A percentile compares a stretch with the other conserved stretches of the same genome.
Conservation (phyloP, 192 early-diverging fungal genomes). For the Powellomyces hirtus region DNA sequence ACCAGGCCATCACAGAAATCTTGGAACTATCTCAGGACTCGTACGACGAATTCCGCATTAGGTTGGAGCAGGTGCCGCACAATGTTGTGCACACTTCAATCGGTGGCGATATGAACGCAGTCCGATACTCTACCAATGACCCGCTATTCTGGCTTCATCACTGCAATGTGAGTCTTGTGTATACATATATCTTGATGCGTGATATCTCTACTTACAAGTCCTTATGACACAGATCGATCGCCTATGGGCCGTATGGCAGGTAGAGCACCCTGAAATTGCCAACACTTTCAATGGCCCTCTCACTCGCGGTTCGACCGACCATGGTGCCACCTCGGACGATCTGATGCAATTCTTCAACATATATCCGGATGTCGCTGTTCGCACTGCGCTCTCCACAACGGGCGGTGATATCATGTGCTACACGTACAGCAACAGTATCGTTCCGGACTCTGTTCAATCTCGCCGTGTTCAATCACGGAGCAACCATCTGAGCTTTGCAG, state of each 20-base stretch:
- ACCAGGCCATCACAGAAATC: neutral
- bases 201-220: too few relatives aligned
- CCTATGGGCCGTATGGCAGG: slow-evolving; percentile 38
- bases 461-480: neutral
- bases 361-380: slow-evolving; percentile 20
- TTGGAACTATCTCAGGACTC: neutral
- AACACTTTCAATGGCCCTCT: slow-evolving; percentile 15
- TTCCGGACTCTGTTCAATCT: neutral
- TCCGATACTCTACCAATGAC: slow-evolving; percentile 28
- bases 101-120: slow-evolving; percentile 31
- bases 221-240: slow-evolving; percentile 42
- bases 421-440: slow-evolving; percentile 19
- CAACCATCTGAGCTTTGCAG: neutral
- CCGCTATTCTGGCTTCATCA: slow-evolving; percentile 49
- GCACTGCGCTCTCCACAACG: slow-evolving; percentile 1
- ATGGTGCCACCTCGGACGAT: slow-evolving; percentile 6
- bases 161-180: slow-evolving; percentile 30
- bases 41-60: slow-evolving; percentile 22
- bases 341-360: slow-evolving; percentile 16
- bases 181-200: too few relatives aligned
- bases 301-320: neutral
- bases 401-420: slow-evolving; percentile 21
- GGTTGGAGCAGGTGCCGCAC: slow-evolving; percentile 31
- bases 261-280: slow-evolving; percentile 23
- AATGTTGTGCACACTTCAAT: slow-evolving; percentile 17